Conservation (phyloP, 345 rosid genomes). For the Acer saccharum region DNA sequence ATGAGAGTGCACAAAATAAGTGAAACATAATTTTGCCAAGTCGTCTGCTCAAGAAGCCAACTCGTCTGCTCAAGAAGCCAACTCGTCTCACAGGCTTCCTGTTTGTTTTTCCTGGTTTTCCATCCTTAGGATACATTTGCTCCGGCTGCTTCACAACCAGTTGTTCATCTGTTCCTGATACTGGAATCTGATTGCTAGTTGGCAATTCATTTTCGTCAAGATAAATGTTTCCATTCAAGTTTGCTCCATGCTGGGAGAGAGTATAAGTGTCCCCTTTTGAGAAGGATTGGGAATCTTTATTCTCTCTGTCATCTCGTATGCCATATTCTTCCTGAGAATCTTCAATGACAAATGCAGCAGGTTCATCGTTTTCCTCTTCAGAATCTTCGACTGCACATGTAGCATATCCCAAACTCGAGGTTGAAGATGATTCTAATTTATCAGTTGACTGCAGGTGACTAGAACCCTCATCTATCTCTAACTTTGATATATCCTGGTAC, state of each 20-base stretch:
- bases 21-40: too few relatives aligned
- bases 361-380: constrained; percentile 8
- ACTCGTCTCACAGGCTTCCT: not conserved
- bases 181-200: not conserved
- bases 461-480: constrained; percentile 16
- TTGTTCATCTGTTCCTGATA: constrained; percentile 12
- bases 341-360: constrained; percentile 17
- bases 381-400: constrained; percentile 35
- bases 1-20: not conserved
- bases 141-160: constrained; percentile 6
- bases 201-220: constrained; percentile 4
- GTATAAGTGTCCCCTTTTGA: not conserved
- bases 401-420: constrained; percentile 3
- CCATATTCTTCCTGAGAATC: constrained; percentile 28
- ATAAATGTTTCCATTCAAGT: not conserved
- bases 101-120: not conserved
- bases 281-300: not conserved
- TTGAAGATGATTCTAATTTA: constrained; percentile 15
- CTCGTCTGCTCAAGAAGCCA: not conserved
- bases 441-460: not conserved
- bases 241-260: not conserved
- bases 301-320: constrained; percentile 13
- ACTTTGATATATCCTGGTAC: constrained; percentile 26
- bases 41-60: too few relatives aligned
- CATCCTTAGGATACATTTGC: not conserved